A percentile compares a stretch with the other conserved stretches of the same genome.
phyloP scores from a whole-genome alignment of 2,329 filamentous ascomycete species.

The Colletotrichum scovillei region DNA sequence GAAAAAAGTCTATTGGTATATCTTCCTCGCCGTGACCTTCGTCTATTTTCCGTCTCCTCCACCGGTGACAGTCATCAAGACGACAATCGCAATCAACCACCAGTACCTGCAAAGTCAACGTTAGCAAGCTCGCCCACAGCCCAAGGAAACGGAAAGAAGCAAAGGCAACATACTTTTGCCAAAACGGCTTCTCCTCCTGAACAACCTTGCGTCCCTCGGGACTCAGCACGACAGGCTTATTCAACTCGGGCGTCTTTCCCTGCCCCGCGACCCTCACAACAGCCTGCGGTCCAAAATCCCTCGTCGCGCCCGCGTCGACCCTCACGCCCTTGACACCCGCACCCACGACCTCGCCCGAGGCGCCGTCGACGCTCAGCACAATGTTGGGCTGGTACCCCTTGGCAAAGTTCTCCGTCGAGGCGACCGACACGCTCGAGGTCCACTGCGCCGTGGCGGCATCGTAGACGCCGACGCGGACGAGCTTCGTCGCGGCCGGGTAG shows the following conservation, averaged over 20 bases:
- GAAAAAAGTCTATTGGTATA: slow-evolving; percentile 9
- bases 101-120: slow-evolving; percentile 64
- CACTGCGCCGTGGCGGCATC: slow-evolving; percentile 59
- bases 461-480: slow-evolving; percentile 70
- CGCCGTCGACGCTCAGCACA: slow-evolving; percentile 60
- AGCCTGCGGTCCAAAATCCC: slow-evolving; percentile 73
- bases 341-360: slow-evolving; percentile 57
- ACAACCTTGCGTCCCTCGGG: slow-evolving; percentile 69
- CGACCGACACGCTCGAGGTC: slow-evolving; percentile 66
- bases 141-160: neutral
- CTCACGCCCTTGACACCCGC: slow-evolving; percentile 65
- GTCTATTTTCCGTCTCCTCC: slow-evolving; percentile 65
- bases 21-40: slow-evolving; percentile 4
- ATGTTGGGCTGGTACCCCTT: slow-evolving; percentile 72
- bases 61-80: slow-evolving; percentile 64
- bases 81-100: slow-evolving; percentile 69
- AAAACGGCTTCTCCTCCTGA: slow-evolving; percentile 71
- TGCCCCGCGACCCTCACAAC: slow-evolving; percentile 58
- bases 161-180: slow-evolving; percentile 69
- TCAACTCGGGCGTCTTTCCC: slow-evolving; percentile 69
- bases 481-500: slow-evolving; percentile 43
- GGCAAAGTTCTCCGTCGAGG: slow-evolving; percentile 66
- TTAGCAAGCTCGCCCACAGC: slow-evolving; percentile 45
- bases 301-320: slow-evolving; percentile 73
- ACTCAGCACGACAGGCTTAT: slow-evolving; percentile 71